Evolutionary conservation across 345 rosid genomes (phyloP).

Genomic region (Syzygium aromaticum): DNA sequence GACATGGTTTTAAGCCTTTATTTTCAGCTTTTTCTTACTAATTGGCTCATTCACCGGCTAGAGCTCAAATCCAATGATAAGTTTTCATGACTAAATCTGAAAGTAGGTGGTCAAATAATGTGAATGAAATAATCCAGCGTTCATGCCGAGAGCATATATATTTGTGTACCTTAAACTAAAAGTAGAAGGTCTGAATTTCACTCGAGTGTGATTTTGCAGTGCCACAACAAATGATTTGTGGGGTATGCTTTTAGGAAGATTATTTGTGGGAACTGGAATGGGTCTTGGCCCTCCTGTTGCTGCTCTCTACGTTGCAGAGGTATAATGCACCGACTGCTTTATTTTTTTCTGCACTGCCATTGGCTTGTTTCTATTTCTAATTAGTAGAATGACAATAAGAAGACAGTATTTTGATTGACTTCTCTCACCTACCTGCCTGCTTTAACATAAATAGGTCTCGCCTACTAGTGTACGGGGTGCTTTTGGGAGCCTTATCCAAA

Average conservation of each 20-base stretch:
- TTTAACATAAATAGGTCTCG: conserved; percentile 42
- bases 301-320: conserved; percentile 95
- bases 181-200: background rate
- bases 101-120: background rate
- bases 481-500: conserved; percentile 81
- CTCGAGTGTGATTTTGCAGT: conserved; percentile 31
- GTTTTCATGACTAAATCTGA: background rate
- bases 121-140: background rate
- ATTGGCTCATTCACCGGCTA: background rate
- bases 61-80: background rate
- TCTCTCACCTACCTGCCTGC: background rate
- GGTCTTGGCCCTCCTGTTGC: conserved; percentile 91
- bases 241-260: conserved; percentile 94
- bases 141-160: background rate
- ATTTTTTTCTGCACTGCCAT: background rate
- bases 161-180: background rate
- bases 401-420: background rate
- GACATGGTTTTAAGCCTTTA: background rate
- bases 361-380: background rate
- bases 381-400: background rate
- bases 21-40: background rate
- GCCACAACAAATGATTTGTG: conserved; percentile 61
- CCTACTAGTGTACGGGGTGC: conserved; percentile 90
- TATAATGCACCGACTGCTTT: conserved; percentile 17
- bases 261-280: conserved; percentile 89